phyloP scores from a whole-genome alignment of 768 basidiomycete genomes.

The Antrodiella citrinella region DNA sequence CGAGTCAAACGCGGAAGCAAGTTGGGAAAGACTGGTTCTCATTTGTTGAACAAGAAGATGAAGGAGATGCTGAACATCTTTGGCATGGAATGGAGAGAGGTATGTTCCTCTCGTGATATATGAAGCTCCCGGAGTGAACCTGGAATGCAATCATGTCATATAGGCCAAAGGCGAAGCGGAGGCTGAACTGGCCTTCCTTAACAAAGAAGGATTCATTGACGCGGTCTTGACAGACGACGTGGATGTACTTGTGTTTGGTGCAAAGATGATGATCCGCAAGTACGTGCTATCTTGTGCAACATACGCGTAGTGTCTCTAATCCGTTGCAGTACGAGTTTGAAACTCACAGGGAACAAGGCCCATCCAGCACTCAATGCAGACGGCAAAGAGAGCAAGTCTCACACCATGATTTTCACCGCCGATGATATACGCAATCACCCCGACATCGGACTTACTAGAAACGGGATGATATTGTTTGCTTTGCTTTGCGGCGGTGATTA shows the following conservation, averaged over 20 bases:
- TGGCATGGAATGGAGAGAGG: conserved; percentile 23
- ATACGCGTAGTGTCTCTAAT: not conserved
- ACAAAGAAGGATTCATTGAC: conserved; percentile 31
- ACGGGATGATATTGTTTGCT: conserved; percentile 27
- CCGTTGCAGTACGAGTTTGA: conserved; percentile 11
- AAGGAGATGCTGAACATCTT: conserved; percentile 18
- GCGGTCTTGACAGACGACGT: conserved; percentile 41
- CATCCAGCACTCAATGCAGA: conserved; percentile 18
- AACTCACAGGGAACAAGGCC: conserved; percentile 19
- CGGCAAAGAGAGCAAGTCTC: conserved; percentile 18
- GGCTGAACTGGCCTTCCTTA: conserved; percentile 39
- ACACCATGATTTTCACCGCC: conserved; percentile 19
- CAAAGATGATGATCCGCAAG: conserved; percentile 33
- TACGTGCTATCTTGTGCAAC: conserved; percentile 15
- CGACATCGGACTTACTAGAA: conserved; percentile 18
- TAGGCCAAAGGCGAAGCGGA: conserved; percentile 43
- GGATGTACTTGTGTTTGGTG: conserved; percentile 42
- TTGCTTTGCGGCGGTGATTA: conserved; percentile 30
- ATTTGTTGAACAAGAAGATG: conserved; percentile 14
- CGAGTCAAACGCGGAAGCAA: conserved; percentile 30
- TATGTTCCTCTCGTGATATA: conserved; percentile 8
- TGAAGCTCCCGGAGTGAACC: too few species aligned
- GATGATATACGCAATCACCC: conserved; percentile 17
- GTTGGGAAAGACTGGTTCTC: conserved; percentile 19
- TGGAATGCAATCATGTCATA: too few species aligned